Percentiles rank a stretch among this genome's conserved stretches.
These are phyloP conservation scores for Calocybe gangraenosa DNA, from an alignment of 768 basidiomycete species.

Conservation along the genomic window DNA sequence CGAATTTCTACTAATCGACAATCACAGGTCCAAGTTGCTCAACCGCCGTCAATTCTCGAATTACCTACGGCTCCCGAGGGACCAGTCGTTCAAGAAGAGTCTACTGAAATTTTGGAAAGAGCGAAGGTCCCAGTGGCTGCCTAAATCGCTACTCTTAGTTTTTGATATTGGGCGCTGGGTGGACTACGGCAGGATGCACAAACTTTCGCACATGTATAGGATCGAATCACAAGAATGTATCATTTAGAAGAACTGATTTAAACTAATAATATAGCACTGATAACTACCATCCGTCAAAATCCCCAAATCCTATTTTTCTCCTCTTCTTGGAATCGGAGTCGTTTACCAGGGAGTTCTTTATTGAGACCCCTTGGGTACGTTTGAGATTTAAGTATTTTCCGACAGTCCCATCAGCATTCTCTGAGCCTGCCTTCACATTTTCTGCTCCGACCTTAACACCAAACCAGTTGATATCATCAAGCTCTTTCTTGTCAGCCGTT, in stretches of 20 bases:
- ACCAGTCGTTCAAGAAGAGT: conserved; percentile 29
- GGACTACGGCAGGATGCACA: background rate
- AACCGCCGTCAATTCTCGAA: conserved; percentile 25
- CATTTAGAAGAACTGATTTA: conserved; percentile 5
- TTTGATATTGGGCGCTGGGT: no score
- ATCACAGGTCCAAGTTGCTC: conserved; percentile 26
- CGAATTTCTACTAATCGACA: conserved; percentile 2
- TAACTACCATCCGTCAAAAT: conserved; percentile 76
- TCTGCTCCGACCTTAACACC: conserved; percentile 74
- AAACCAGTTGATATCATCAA: conserved; percentile 83
- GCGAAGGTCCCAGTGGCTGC: conserved; percentile 30
- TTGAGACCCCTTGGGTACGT: conserved; percentile 25
- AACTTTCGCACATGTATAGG: conserved; percentile 3
- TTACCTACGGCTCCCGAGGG: conserved; percentile 54
- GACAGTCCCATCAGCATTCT: conserved; percentile 45
- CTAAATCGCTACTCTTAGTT: conserved; percentile 14
- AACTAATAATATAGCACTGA: background rate
- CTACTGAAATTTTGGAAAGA: conserved; percentile 18
- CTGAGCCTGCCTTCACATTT: conserved; percentile 24
- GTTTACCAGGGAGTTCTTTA: conserved; percentile 15
- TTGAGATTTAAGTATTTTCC: conserved; percentile 76
- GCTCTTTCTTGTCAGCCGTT: conserved; percentile 47
- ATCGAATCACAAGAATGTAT: conserved; percentile 1
- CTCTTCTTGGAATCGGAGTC: conserved; percentile 66
- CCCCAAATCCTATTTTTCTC: conserved; percentile 84